Base-by-base conservation (phyloP, 1,139 yeast species). In the Lizanozyma gosingica region DNA sequence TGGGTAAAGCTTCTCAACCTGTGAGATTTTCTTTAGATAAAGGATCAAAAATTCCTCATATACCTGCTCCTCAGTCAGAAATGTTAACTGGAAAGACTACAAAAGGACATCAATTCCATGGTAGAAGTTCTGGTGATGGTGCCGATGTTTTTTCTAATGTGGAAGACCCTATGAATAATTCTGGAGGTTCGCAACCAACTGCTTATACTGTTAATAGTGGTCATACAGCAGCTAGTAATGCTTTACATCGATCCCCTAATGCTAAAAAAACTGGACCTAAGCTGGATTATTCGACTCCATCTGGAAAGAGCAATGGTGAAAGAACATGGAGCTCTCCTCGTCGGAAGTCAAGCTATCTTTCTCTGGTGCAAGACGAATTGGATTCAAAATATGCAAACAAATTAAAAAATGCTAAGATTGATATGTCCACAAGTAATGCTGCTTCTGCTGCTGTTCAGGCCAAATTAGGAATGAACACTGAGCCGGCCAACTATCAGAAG, bases 271-370 rank as follows among this genome's bases (percentile, higher is more conserved):
- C 6, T 22, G 29, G 29, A 22, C 29, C 29, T 11, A 22, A 11
- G 11, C 29, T 22, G 29, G 11, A 62, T 37, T 54, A 57, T 39
- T 60, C 56, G 17, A 42, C 46, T 4, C 35, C 40, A 35, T 50
- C 56, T 6, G 29, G 29, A 6, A n/a, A n/a, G n/a, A n/a, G n/a
- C 17, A 43, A 42, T 15, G 52, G 54, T 4, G 64, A 59, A 36
- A 63, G 77, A 43, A 69, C 68, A 44, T 76, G 81, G 82, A 73
- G 76, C 34, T 73, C 79, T 2, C 80, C 82, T 17, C 57, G 74
- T 37, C 56, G 65, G 41, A 63, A 58, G 43, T 67, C 27, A 40
- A 36, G 15, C 17, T 22, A 22, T 11, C 6, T 22, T 22, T 22
- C 29, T 22, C 29, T 22, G 29, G 29, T 22, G 9, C 29, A 22